These are phyloP conservation scores for Parasarocladium wereldwijsianum DNA, from an alignment of 2,329 filamentous ascomycete genomes.

Conservation along the genomic window DNA sequence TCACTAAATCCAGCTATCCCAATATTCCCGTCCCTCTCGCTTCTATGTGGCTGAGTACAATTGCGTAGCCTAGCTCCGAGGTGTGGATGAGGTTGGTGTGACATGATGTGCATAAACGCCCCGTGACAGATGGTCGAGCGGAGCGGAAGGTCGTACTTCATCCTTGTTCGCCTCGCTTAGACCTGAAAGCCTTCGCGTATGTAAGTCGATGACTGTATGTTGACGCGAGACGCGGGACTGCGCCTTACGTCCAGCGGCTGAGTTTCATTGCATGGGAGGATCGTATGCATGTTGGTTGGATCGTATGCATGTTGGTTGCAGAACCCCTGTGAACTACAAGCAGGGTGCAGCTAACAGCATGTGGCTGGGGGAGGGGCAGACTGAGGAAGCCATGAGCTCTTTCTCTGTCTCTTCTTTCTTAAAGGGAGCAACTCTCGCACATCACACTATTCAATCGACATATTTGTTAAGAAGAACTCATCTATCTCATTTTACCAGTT, in stretches of 20 bases:
- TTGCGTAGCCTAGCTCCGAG: not conserved
- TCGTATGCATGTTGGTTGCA: not conserved
- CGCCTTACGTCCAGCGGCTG: not conserved
- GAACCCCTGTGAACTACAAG: not conserved
- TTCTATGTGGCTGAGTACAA: not conserved
- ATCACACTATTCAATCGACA: not conserved
- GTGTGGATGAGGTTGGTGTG: not conserved
- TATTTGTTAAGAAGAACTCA: not conserved
- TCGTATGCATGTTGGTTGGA: conserved; percentile 2
- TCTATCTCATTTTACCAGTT: not conserved
- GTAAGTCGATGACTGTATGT: not conserved
- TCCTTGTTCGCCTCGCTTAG: conserved; percentile 1
- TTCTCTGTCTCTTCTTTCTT: too few species aligned
- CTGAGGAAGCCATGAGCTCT: not conserved
- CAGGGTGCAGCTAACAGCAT: not conserved
- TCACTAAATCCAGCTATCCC: not conserved
- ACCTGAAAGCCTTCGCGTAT: not conserved
- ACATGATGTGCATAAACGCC: not conserved
- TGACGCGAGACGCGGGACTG: conserved; percentile 1
- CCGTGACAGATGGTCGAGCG: not conserved
- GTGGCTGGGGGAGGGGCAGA: too few species aligned
- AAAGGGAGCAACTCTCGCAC: not conserved
- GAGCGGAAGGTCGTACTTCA: not conserved
- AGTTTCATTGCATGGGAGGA: conserved; percentile 1
- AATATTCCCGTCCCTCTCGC: conserved; percentile 1